These are phyloP conservation scores for Agaricus blazei DNA, from an alignment of 768 basidiomycete species.

Conservation along the genomic window DNA sequence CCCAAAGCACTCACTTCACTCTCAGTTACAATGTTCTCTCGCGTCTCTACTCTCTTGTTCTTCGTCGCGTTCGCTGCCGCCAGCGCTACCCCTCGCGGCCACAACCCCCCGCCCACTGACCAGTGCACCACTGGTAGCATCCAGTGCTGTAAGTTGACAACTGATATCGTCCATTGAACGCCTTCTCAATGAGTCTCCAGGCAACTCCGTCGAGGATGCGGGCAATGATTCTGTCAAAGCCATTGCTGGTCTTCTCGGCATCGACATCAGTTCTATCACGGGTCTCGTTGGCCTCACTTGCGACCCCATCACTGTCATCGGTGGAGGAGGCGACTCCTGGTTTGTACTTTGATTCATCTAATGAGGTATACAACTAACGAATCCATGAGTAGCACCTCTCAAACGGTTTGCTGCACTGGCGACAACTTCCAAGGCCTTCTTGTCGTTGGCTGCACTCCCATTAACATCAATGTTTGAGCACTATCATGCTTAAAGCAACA, in stretches of 20 bases:
- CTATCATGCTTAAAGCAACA: not conserved
- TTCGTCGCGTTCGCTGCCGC: slow-evolving; percentile 22
- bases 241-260: slow-evolving; percentile 27
- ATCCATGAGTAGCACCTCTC: slow-evolving; percentile 13
- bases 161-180: not conserved
- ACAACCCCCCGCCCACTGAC: slow-evolving; percentile 5
- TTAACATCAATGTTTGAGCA: slow-evolving; percentile 20
- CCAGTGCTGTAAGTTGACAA: slow-evolving; percentile 17
- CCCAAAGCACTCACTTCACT: not conserved
- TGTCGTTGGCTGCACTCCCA: slow-evolving; percentile 24
- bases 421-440: slow-evolving; percentile 23
- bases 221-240: slow-evolving; percentile 10
- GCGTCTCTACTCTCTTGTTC: slow-evolving; percentile 16
- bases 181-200: not conserved
- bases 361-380: not conserved
- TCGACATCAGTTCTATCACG: slow-evolving; percentile 17
- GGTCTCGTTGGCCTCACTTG: slow-evolving; percentile 19
- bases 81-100: slow-evolving; percentile 18
- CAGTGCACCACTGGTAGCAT: slow-evolving; percentile 24
- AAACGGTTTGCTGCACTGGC: slow-evolving; percentile 26
- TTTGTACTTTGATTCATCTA: not conserved
- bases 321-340: slow-evolving; percentile 18
- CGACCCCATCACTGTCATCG: slow-evolving; percentile 24
- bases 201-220: slow-evolving; percentile 21
- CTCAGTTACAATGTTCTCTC: slow-evolving; percentile 23